Evolutionary conservation across 306 rosid species (phyloP), one percentile per base, ranked within the genome.

Genomic region (Lotus japonicus): DNA sequence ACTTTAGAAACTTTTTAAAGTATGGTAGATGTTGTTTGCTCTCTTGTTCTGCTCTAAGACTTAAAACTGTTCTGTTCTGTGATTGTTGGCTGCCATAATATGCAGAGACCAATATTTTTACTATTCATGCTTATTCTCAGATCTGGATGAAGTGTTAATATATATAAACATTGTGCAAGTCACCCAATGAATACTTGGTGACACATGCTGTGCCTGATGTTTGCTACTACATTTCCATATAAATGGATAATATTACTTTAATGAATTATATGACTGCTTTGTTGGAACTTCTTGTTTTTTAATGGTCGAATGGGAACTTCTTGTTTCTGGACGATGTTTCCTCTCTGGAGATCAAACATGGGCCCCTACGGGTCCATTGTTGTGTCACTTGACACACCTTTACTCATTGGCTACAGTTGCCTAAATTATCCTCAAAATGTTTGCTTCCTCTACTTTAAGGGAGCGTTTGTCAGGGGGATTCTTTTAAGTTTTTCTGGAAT

Each of bases 91-190:
- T 75, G 68, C 66, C 71, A 28, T 46, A 65, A 65, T 66, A 70
- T 74, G 66, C 61, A 64, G 73, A 59, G 73, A 45, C 38, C 64
- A 46, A 74, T 74, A 70, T 81, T 71, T 28, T 74, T 60, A 67
- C 57, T 63, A 62, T 67, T 68, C 73, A 41, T 71, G 72, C 57
- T 31, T 45, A 58, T 19, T 64, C 50, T 55, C 58, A 13, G 14
- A 26, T 80, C 46, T 54, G 71, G 58, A 80, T 59, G 49, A 73
- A 42, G 62, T 83, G 88, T 82, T 69, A 12, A 84, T 86, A 82
- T 86, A 82, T 80, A 19, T 57, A 54, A 21, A 41, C 66, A 44
- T 12, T 73, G 55, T 57, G 63, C 58, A 53, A 50, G 77, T 52
- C 52, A 67, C 46, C 82, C 71, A 68, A 66, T 38, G 52, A 23